Evolutionary conservation across 495 filamentous ascomycete genomes (phyloP), one percentile per base, ranked within the genome.

Genomic region (Xylaria acuta): DNA sequence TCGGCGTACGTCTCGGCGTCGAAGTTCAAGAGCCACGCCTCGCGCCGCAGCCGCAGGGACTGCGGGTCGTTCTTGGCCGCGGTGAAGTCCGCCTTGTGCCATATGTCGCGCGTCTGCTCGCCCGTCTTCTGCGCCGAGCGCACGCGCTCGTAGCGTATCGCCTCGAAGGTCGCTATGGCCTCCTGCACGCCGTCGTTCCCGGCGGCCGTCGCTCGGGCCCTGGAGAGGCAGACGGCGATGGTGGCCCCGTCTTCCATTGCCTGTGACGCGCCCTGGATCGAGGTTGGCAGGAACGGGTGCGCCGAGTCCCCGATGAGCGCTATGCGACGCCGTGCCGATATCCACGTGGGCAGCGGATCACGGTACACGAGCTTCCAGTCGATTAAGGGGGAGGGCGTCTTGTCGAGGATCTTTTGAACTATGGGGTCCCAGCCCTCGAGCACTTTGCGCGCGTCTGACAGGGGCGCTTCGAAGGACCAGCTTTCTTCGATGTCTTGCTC

Each of bases 331-430:
- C 84, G 81, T 18, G 86, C 82, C 6, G 86, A 90, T 22, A 91
- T 85, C 85, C 91, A 94, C 0, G 84, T 89, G 5, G 90, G 89
- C 7, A 92, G 80, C 0, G 91, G 90, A 72, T 93, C 90, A 58
- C 92, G 86, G 77, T 90, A 92, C 3, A 93, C 87, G 0, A 94
- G 83, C 75, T 93, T 92, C 87, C 89, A 92, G 75, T 94, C 90
- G 47, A 93, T 88, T 32, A 92, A 74, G 38, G 85, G 78, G 43
- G 85, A 80, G 0, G 89, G 89, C 16, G 90, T 92, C 66, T 85
- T 84, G 47, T 87, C 86, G 11, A 92, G 80, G 38, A 92, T 85
- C 47, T 87, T 85, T 30, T 84, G 86, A 51, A 89, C 83, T 34
- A 90, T 80, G 0, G 88, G 87, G 71, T 92, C 91, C 91, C 91